phyloP scores from a whole-genome alignment of 805 yeast genomes.

The Lachancea kluyveri region DNA sequence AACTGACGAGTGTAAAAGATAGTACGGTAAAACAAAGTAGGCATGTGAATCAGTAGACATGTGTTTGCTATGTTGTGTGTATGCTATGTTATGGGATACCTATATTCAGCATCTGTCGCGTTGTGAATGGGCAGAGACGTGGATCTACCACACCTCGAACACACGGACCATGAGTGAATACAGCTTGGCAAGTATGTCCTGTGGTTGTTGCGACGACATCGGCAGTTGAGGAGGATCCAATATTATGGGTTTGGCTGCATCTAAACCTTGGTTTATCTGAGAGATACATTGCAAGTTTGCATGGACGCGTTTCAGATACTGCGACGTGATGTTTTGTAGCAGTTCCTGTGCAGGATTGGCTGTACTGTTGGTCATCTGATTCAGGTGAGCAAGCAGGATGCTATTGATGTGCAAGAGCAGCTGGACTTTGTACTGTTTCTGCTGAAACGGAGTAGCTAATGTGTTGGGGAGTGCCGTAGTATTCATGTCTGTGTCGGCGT shows the following conservation, averaged over 20 bases:
- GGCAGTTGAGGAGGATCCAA: conserved; percentile 21
- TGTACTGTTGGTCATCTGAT: conserved; percentile 21
- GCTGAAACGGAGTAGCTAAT: no score
- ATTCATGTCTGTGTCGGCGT: no score
- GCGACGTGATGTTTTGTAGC: conserved; percentile 23
- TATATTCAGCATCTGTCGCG: no score
- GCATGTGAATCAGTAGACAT: no score
- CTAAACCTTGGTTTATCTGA: conserved; percentile 28
- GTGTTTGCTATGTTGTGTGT: no score
- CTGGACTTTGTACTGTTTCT: conserved; percentile 29
- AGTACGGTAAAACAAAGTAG: no score
- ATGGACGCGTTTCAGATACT: conserved; percentile 30
- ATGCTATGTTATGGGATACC: no score
- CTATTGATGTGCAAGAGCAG: conserved; percentile 31
- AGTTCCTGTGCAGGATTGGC: conserved; percentile 19
- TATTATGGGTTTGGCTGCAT: conserved; percentile 23
- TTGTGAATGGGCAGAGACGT: no score
- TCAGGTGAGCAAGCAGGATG: conserved; percentile 24
- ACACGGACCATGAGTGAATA: conserved; percentile 28
- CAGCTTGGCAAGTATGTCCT: conserved; percentile 27
- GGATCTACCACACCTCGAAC: conserved; percentile 28
- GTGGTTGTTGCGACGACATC: conserved; percentile 14
- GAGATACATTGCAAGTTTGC: conserved; percentile 32
- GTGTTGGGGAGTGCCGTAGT: no score
- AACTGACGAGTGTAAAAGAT: no score